Conservation (phyloP, 2,329 filamentous ascomycete species). For the Pseudocercospora crystallina region DNA sequence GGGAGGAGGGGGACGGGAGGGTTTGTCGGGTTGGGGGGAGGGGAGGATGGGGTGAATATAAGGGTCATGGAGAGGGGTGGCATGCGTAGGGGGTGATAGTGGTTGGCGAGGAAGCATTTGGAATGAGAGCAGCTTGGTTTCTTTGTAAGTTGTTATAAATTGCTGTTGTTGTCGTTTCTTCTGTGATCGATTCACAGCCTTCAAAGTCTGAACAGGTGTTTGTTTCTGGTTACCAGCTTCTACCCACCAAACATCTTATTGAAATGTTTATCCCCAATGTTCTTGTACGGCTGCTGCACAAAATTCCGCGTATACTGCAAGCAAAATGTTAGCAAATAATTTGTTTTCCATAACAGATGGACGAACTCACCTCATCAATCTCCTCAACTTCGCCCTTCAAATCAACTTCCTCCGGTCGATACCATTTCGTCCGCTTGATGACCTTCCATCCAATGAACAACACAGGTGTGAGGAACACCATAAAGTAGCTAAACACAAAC, state of each 20-base stretch:
- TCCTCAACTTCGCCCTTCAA: constrained; percentile 62
- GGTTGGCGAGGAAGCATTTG: no score
- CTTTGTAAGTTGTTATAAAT: no score
- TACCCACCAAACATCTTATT: constrained; percentile 46
- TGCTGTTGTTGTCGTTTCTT: no score
- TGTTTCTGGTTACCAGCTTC: no score
- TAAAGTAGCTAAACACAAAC: constrained; percentile 73
- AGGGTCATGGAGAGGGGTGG: no score
- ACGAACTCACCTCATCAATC: constrained; percentile 54
- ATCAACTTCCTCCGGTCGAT: constrained; percentile 60
- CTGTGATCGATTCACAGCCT: no score
- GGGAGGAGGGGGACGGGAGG: background rate
- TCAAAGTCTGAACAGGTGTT: no score
- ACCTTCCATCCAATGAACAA: constrained; percentile 72
- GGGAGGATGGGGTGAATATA: background rate
- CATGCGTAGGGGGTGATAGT: no score
- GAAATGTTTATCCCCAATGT: constrained; percentile 42
- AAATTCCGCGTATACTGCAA: constrained; percentile 25
- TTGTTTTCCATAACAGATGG: no score
- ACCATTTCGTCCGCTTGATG: constrained; percentile 60
- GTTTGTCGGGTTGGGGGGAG: background rate
- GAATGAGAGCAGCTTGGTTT: no score
- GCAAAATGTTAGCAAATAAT: background rate
- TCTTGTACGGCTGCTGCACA: constrained; percentile 28
- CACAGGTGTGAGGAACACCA: constrained; percentile 68